Percentiles rank a stretch among this genome's conserved stretches.
Evolutionary conservation across 2,329 filamentous ascomycete genomes (phyloP).

Genomic region (Alternaria triticimaculans): DNA sequence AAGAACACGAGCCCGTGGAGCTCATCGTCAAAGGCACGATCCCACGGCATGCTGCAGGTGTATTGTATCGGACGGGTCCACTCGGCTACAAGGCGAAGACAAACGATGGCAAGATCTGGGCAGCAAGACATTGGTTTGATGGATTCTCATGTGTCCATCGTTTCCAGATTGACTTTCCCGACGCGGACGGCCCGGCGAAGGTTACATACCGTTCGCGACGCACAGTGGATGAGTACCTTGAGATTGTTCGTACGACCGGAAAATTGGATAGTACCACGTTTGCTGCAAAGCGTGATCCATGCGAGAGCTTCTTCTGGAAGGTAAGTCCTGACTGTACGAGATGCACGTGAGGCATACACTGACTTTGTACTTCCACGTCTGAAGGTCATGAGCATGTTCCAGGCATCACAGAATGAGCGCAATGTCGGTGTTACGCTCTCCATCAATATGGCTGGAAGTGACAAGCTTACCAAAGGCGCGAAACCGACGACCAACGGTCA

Average conservation of each 20-base stretch:
- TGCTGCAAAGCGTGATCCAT: constrained; percentile 75
- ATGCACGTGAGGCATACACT: background rate
- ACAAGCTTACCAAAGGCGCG: constrained; percentile 16
- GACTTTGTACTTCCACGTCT: background rate
- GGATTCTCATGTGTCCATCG: constrained; percentile 74
- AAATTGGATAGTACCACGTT: constrained; percentile 66
- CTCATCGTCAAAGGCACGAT: constrained; percentile 70
- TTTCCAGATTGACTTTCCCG: constrained; percentile 68
- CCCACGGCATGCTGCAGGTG: constrained; percentile 73
- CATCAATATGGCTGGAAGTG: constrained; percentile 65
- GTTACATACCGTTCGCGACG: constrained; percentile 76
- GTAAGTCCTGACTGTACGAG: background rate
- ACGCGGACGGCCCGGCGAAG: constrained; percentile 41
- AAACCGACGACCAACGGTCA: constrained; percentile 26
- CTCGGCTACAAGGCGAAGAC: constrained; percentile 70
- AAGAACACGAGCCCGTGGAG: constrained; percentile 69
- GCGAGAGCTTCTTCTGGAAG: constrained; percentile 75
- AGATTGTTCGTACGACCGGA: constrained; percentile 67
- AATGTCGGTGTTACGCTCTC: constrained; percentile 73
- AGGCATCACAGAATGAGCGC: constrained; percentile 39
- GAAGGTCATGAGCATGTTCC: constrained; percentile 66
- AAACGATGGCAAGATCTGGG: constrained; percentile 63
- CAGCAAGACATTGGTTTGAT: constrained; percentile 81
- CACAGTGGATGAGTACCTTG: constrained; percentile 69
- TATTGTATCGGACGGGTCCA: constrained; percentile 71